A percentile compares a stretch with the other conserved stretches of the same genome.
These are phyloP conservation scores for Silene noctiflora DNA, from an alignment of 179 eudicot genomes.

Conservation along the genomic window DNA sequence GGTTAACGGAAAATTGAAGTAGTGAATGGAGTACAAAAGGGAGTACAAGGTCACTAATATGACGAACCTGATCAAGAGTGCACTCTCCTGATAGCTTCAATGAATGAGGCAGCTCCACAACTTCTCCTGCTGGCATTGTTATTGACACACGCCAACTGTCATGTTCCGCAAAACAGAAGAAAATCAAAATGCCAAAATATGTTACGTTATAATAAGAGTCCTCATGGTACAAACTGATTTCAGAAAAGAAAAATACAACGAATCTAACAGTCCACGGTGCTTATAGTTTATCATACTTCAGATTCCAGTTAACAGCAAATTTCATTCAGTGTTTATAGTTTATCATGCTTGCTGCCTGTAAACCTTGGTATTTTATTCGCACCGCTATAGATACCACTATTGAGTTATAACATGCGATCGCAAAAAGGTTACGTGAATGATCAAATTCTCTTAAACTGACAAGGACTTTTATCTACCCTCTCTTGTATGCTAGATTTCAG, in stretches of 20 bases:
- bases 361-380: background rate
- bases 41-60: background rate
- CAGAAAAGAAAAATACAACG: background rate
- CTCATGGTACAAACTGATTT: background rate
- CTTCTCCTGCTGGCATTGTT: constrained; percentile 73
- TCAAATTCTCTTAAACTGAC: too few relatives aligned
- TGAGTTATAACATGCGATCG: too few relatives aligned
- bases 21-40: background rate
- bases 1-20: background rate
- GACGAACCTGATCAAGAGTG: constrained; percentile 64
- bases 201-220: background rate
- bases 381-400: too few relatives aligned
- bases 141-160: constrained; percentile 83
- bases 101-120: constrained; percentile 61
- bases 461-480: too few relatives aligned
- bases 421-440: too few relatives aligned
- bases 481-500: too few relatives aligned
- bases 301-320: too few relatives aligned
- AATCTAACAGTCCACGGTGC: background rate
- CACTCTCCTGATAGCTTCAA: constrained; percentile 60
- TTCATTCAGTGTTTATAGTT: background rate
- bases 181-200: background rate
- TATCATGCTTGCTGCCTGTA: background rate
- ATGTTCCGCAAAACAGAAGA: background rate
- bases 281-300: too few relatives aligned